These are phyloP conservation scores for Somion occarium DNA, from an alignment of 1,284 basidiomycete species.

Conservation along the genomic window DNA sequence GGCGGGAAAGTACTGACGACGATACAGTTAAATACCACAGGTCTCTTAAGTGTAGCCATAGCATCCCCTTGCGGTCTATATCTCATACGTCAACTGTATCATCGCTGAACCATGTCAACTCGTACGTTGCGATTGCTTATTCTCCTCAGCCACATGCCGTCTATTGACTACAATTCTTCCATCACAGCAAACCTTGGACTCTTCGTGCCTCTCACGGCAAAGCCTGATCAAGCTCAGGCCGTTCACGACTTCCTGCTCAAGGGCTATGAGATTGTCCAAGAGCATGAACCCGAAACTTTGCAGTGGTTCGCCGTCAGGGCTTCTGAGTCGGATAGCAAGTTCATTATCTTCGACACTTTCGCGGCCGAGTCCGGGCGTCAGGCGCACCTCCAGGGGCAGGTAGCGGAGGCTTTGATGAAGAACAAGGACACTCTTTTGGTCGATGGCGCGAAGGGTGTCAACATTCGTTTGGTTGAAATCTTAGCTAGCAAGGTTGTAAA, in stretches of 20 bases:
- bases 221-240: constrained; percentile 23
- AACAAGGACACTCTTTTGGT: constrained; percentile 29
- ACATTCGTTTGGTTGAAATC: constrained; percentile 27
- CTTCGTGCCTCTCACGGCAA: constrained; percentile 34
- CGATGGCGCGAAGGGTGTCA: constrained; percentile 16
- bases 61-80: too few relatives aligned
- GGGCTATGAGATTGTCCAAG: constrained; percentile 28
- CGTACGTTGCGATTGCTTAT: too few relatives aligned
- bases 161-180: neutral
- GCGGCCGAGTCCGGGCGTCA: constrained; percentile 28
- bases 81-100: too few relatives aligned
- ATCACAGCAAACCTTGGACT: constrained; percentile 19
- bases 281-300: constrained; percentile 32
- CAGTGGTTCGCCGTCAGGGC: constrained; percentile 37
- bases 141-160: neutral
- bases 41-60: too few relatives aligned
- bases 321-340: constrained; percentile 13
- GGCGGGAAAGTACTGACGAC: neutral
- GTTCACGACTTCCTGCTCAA: constrained; percentile 28
- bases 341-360: constrained; percentile 37
- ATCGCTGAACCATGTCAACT: too few relatives aligned
- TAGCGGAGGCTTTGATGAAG: constrained; percentile 31
- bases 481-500: constrained; percentile 31
- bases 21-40: too few relatives aligned
- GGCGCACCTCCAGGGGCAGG: constrained; percentile 33